Evolutionary conservation across 768 basidiomycete genomes (phyloP), one percentile per base, ranked within the genome.

Genomic region (Tricholoma terreum): DNA sequence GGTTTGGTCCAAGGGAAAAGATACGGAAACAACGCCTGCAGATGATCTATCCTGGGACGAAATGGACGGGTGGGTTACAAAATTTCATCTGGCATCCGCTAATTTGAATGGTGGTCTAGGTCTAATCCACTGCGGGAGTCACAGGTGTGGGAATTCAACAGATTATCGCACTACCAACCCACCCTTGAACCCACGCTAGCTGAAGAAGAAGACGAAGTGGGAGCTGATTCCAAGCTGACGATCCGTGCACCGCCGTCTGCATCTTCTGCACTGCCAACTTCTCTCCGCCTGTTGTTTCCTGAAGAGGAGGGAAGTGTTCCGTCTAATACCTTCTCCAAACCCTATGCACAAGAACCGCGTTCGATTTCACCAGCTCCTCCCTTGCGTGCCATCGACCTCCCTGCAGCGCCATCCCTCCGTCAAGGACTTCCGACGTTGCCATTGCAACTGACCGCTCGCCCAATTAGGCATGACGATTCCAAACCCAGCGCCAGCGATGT

Each of bases 1-100:
- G 61, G 27, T 88, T 85, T 4, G 91, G 88, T 2, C 84, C 84
- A 40, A 80, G 93, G 53, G 84, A 1, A 49, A 49, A 8, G 9
- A 17, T 27, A 49, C 17, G 15, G 46, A 31, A 15, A n/a, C 84
- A n/a, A 92, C 89, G 66, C 76, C 96, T 38, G 88, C 84, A 0
- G 86, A 80, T 31, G 83, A 86, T 19, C 74, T 86, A 30, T 82
- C 85, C 50, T 90, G 87, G 87, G 89, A 89, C 68, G 80, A 79
- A 35, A 84, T 86, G 46, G 79, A 77, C 66, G 77, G 80, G 82
- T 81, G 60, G 60, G 75, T 70, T 7, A 54, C 51, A 17, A 17
- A 50, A 49, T 35, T 27, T 27, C 46, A 15, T 8, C n/a, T 53
- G 24, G 53, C 4, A 33, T 33, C 12, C 10, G 17, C 43, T 35